A percentile compares a stretch with the other conserved stretches of the same genome.
Conservation (phyloP, 2,329 filamentous ascomycete species). For the Microcera coccophila region DNA sequence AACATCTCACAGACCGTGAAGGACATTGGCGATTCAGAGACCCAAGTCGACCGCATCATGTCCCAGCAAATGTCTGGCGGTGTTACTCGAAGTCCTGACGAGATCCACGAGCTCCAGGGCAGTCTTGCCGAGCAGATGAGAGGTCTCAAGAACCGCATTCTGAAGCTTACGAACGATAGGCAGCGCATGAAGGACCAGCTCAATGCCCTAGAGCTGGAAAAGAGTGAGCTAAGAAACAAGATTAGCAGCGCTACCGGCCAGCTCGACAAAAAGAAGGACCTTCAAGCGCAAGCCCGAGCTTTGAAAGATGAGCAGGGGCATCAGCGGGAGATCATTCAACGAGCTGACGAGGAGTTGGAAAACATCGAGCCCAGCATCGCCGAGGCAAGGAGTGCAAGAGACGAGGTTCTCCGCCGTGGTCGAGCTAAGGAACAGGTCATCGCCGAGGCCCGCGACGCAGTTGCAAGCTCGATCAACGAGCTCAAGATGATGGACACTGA, state of each 20-base stretch:
- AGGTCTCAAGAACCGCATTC: conserved; percentile 57
- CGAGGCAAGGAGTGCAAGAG: conserved; percentile 70
- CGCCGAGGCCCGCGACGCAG: conserved; percentile 64
- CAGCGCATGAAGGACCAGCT: conserved; percentile 68
- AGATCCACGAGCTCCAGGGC: conserved; percentile 75
- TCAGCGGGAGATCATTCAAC: conserved; percentile 66
- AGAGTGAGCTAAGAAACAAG: conserved; percentile 69
- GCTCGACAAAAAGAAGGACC: conserved; percentile 73
- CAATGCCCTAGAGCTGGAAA: conserved; percentile 69
- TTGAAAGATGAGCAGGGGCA: conserved; percentile 64
- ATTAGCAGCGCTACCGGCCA: conserved; percentile 67
- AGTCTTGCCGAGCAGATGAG: conserved; percentile 64
- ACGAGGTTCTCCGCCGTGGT: conserved; percentile 70
- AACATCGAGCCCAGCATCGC: conserved; percentile 70
- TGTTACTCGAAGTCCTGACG: conserved; percentile 67
- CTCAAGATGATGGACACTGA: conserved; percentile 71
- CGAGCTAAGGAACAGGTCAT: conserved; percentile 69
- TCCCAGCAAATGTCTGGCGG: conserved; percentile 70
- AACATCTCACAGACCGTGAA: conserved; percentile 68
- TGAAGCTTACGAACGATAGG: conserved; percentile 64
- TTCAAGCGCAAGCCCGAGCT: conserved; percentile 68
- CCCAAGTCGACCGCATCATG: conserved; percentile 69
- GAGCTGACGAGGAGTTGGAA: conserved; percentile 69
- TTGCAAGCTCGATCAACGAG: conserved; percentile 72
- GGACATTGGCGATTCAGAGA: conserved; percentile 68